Conservation (phyloP, 805 yeast species). For the Helenozyma rhizophorensis region DNA sequence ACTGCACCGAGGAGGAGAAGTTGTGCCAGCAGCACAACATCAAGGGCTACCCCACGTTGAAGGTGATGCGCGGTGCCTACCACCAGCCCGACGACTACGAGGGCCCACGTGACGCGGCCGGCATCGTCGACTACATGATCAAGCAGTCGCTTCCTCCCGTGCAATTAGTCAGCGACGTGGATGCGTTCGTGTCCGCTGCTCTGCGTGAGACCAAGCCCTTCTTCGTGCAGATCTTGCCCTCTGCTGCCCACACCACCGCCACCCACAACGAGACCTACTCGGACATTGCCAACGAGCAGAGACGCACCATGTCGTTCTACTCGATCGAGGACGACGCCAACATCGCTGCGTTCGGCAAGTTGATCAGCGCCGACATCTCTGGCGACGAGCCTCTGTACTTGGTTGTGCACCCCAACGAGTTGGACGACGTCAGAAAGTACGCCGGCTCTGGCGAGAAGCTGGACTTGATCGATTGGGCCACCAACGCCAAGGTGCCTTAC, state of each 20-base stretch:
- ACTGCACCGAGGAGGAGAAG: constrained; percentile 74
- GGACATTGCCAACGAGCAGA: constrained; percentile 56
- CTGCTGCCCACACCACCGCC: constrained; percentile 22
- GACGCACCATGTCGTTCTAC: constrained; percentile 63
- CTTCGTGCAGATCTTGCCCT: constrained; percentile 48
- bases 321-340: constrained; percentile 41
- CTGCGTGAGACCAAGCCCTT: constrained; percentile 47
- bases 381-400: constrained; percentile 36
- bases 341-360: constrained; percentile 36
- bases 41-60: constrained; percentile 82
- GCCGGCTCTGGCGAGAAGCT: constrained; percentile 28
- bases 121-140: constrained; percentile 74
- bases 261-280: constrained; percentile 52
- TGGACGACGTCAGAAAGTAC: constrained; percentile 45
- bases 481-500: constrained; percentile 67
- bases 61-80: constrained; percentile 58
- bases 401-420: constrained; percentile 44
- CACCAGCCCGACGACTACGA: constrained; percentile 56
- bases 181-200: constrained; percentile 48
- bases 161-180: constrained; percentile 38
- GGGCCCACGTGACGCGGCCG: constrained; percentile 80
- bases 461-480: constrained; percentile 45
- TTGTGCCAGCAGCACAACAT: constrained; percentile 65
- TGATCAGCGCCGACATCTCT: constrained; percentile 21
- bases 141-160: constrained; percentile 77